These are phyloP conservation scores for Aciculosporium take DNA, from an alignment of 2,329 filamentous ascomycete genomes.

Conservation along the genomic window DNA sequence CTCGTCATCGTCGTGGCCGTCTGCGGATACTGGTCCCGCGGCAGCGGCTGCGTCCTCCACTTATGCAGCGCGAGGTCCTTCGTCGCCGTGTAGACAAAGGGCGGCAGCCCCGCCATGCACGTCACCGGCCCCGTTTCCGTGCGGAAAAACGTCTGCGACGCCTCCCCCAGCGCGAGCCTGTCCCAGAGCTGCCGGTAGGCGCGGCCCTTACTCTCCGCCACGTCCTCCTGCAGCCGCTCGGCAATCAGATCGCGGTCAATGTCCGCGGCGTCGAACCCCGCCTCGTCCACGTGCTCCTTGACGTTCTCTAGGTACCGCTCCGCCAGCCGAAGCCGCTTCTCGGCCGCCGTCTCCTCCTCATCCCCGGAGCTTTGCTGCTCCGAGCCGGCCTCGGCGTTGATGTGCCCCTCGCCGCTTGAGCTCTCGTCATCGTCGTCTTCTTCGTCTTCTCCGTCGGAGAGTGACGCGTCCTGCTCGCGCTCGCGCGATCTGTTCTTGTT, in stretches of 20 bases:
- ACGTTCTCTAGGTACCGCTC: conserved; percentile 90
- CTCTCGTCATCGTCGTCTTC: conserved; percentile 49
- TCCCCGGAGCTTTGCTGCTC: conserved; percentile 44
- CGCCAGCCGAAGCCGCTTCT: conserved; percentile 72
- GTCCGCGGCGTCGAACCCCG: conserved; percentile 83
- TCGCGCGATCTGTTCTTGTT: conserved; percentile 28
- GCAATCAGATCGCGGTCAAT: conserved; percentile 88
- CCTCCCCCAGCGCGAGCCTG: conserved; percentile 54
- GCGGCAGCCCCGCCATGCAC: conserved; percentile 62
- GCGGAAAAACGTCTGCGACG: conserved; percentile 58
- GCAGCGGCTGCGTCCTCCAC: conserved; percentile 66
- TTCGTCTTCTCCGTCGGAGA: conserved; percentile 67
- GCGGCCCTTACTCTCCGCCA: conserved; percentile 79
- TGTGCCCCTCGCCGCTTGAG: conserved; percentile 27
- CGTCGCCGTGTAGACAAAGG: conserved; percentile 75
- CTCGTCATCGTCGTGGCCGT: conserved; percentile 43
- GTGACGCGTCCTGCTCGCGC: conserved; percentile 55
- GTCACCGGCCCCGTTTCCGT: conserved; percentile 68
- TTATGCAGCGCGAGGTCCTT: conserved; percentile 79
- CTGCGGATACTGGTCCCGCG: conserved; percentile 44
- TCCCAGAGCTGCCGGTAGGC: conserved; percentile 70
- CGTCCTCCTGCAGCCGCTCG: conserved; percentile 79
- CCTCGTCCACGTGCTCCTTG: conserved; percentile 63
- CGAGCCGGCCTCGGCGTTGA: conserved; percentile 28
- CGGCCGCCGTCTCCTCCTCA: conserved; percentile 77